A percentile compares a stretch with the other conserved stretches of the same genome.
phyloP scores from a whole-genome alignment of 768 basidiomycete species.

The Phanerodontia chrysosporium region DNA sequence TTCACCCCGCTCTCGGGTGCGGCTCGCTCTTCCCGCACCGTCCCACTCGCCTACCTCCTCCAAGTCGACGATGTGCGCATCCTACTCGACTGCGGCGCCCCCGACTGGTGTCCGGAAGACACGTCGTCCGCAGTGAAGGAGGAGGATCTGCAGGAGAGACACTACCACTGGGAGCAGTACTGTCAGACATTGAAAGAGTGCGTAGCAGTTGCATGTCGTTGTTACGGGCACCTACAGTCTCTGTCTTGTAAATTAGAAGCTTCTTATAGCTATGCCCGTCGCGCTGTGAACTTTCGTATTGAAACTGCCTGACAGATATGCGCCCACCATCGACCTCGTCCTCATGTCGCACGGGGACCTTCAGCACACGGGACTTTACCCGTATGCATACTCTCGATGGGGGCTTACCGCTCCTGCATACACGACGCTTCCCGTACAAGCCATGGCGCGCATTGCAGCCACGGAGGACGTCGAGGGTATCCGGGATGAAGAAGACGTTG shows the following conservation, averaged over 20 bases:
- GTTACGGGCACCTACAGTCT: neutral
- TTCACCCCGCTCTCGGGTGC: constrained; percentile 89
- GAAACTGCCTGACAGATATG: constrained; percentile 43
- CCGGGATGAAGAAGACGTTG: constrained; percentile 68
- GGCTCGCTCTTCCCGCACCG: constrained; percentile 58
- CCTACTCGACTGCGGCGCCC: constrained; percentile 92
- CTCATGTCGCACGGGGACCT: constrained; percentile 93
- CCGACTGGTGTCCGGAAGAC: constrained; percentile 74
- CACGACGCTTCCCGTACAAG: constrained; percentile 90
- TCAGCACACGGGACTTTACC: constrained; percentile 84
- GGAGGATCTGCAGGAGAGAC: constrained; percentile 27
- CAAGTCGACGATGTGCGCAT: constrained; percentile 93
- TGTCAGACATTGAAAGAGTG: constrained; percentile 66
- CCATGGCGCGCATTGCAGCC: constrained; percentile 90
- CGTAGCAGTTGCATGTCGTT: constrained; percentile 23
- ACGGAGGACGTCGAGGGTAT: constrained; percentile 84
- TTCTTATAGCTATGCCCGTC: neutral
- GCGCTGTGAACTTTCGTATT: neutral
- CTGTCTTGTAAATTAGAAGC: neutral
- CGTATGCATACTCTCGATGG: constrained; percentile 87
- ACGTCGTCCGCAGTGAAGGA: constrained; percentile 19
- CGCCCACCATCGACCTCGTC: constrained; percentile 83
- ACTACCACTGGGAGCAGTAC: constrained; percentile 58
- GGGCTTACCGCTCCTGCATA: constrained; percentile 88
- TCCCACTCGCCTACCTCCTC: constrained; percentile 79